A percentile compares a stretch with the other conserved stretches of the same genome.
phyloP scores from a whole-genome alignment of 1,284 basidiomycete genomes.

The Boletus mariae region DNA sequence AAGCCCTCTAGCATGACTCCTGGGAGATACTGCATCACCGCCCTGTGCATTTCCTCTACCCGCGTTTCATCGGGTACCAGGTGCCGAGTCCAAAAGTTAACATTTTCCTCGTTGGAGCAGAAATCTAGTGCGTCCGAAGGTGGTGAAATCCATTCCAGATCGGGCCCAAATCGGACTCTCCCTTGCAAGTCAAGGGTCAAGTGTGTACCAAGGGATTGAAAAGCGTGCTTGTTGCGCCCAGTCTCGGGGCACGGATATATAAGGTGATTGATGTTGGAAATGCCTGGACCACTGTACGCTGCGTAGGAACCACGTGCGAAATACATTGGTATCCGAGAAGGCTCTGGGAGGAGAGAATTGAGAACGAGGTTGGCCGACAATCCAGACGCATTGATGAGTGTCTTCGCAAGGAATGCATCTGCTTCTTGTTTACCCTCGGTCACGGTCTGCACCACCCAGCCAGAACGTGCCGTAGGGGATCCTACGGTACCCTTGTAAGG shows the following conservation, averaged over 20 bases:
- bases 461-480: conserved; percentile 30
- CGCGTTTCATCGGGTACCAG: conserved; percentile 67
- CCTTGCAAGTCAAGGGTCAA: conserved; percentile 87
- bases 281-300: conserved; percentile 78
- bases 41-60: conserved; percentile 61
- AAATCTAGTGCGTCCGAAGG: conserved; percentile 34
- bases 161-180: conserved; percentile 90
- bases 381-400: conserved; percentile 87
- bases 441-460: conserved; percentile 72
- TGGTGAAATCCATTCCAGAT: conserved; percentile 82
- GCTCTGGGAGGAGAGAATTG: conserved; percentile 63
- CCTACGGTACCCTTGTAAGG: conserved; percentile 36
- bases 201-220: conserved; percentile 86
- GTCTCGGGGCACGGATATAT: conserved; percentile 87
- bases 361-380: conserved; percentile 71
- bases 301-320: conserved; percentile 85
- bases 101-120: conserved; percentile 39
- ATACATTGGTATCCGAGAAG: conserved; percentile 62
- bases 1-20: conserved; percentile 62
- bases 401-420: conserved; percentile 79
- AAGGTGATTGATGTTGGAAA: conserved; percentile 64
- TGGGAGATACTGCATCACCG: conserved; percentile 75
- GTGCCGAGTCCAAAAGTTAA: conserved; percentile 76
- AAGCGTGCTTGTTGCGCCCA: conserved; percentile 52
- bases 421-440: conserved; percentile 46